Conservation (phyloP, 768 basidiomycete species). For the Punctularia strigosozonata region DNA sequence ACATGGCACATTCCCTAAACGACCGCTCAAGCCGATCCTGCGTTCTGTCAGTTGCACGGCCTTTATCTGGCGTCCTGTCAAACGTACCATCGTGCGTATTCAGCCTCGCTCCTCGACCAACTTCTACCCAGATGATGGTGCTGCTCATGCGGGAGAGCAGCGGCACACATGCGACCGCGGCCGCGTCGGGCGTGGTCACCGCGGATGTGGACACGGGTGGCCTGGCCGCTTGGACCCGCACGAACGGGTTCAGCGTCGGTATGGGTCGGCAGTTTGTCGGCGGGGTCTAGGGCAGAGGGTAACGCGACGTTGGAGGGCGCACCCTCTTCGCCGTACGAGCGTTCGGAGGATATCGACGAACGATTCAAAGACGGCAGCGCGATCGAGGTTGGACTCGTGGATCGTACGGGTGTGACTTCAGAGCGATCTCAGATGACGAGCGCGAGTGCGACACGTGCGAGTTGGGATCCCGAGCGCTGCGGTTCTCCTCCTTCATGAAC, state of each 20-base stretch:
- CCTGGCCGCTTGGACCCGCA: neutral
- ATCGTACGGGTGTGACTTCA: neutral
- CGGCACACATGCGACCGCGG: neutral
- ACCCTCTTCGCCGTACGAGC: too few species aligned
- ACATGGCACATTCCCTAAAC: too few species aligned
- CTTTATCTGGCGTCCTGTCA: too few species aligned
- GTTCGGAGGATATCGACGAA: too few species aligned
- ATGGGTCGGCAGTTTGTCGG: too few species aligned
- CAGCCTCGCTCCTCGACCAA: too few species aligned
- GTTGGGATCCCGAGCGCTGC: neutral
- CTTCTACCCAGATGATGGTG: neutral
- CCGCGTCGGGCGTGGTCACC: neutral
- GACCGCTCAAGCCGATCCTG: too few species aligned
- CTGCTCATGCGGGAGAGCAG: neutral
- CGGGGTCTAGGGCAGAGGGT: neutral
- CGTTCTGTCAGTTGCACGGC: too few species aligned
- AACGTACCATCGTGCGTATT: too few species aligned
- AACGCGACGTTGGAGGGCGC: neutral
- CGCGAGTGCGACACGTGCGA: too few species aligned
- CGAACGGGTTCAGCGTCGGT: too few species aligned
- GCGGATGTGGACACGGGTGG: neutral
- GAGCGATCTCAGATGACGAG: too few species aligned
- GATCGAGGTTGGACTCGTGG: neutral
- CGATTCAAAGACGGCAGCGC: neutral
- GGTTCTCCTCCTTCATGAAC: slow-evolving; percentile 56